phyloP scores from a whole-genome alignment of 306 rosid genomes.

The Prunus dulcis region DNA sequence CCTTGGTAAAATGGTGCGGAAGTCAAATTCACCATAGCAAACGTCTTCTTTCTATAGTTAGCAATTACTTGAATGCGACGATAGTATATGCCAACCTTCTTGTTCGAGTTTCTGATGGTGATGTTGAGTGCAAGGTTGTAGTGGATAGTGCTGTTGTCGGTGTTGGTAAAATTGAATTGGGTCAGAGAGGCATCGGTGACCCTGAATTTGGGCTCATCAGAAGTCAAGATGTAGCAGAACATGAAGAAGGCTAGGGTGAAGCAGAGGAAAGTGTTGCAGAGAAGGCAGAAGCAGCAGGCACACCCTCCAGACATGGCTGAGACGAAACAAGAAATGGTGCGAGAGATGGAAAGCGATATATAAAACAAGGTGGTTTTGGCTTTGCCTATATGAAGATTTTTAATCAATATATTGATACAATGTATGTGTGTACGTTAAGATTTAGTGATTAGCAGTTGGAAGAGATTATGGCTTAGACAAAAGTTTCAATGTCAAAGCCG shows the following conservation, averaged over 20 bases:
- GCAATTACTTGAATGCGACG: conserved; percentile 41
- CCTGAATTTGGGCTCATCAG: neutral
- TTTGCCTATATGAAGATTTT: neutral
- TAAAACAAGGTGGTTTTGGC: neutral
- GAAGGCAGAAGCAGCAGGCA: neutral
- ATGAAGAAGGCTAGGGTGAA: neutral
- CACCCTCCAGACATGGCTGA: neutral
- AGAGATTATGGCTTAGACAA: neutral
- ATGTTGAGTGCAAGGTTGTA: conserved; percentile 1
- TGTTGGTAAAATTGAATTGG: neutral
- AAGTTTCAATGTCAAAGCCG: too few relatives aligned
- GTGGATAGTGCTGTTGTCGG: neutral
- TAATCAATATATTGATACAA: too few relatives aligned
- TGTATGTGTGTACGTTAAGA: too few relatives aligned
- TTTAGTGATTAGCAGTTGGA: too few relatives aligned
- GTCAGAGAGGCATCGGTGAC: neutral
- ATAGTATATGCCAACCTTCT: conserved; percentile 38
- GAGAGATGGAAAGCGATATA: neutral
- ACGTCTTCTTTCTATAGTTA: conserved; percentile 23
- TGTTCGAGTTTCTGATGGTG: conserved; percentile 48
- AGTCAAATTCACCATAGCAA: neutral
- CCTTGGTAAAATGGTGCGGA: conserved; percentile 39
- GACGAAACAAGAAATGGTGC: neutral
- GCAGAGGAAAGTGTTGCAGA: neutral
- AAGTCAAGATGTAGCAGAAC: neutral